phyloP scores from a whole-genome alignment of 108 stramenopile genomes.

The Skeletonema grethae region DNA sequence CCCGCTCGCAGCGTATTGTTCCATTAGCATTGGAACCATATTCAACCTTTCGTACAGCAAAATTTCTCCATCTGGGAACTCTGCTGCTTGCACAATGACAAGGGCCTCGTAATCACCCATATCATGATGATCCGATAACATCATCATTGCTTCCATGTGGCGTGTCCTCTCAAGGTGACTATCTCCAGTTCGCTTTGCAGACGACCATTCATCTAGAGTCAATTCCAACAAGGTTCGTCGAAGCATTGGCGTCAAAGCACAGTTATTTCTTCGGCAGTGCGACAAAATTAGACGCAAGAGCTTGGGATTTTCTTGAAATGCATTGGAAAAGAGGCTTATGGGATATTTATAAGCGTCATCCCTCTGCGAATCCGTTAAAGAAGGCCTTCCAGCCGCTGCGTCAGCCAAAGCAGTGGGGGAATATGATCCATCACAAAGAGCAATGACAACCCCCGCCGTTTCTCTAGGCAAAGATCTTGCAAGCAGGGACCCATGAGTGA shows the following conservation, averaged over 20 bases:
- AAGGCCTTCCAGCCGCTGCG: slow-evolving; percentile 50
- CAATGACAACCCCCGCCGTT: slow-evolving; percentile 82
- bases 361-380: slow-evolving; percentile 10
- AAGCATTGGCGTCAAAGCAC: slow-evolving; percentile 70
- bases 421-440: slow-evolving; percentile 84
- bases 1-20: slow-evolving; percentile 75
- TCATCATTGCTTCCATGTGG: slow-evolving; percentile 76
- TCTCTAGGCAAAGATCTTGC: slow-evolving; percentile 78
- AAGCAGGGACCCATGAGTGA: slow-evolving; percentile 66
- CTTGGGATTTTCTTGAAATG: slow-evolving; percentile 83
- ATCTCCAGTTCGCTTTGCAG: slow-evolving; percentile 75
- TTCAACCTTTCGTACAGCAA: slow-evolving; percentile 81
- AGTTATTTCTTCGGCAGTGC: slow-evolving; percentile 80
- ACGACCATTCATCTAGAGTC: slow-evolving; percentile 86
- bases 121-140: slow-evolving; percentile 53
- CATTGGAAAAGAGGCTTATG: slow-evolving; percentile 76
- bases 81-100: slow-evolving; percentile 79
- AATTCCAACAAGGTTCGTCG: slow-evolving; percentile 78
- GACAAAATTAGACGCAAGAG: slow-evolving; percentile 81
- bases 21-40: slow-evolving; percentile 82
- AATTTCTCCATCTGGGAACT: slow-evolving; percentile 78
- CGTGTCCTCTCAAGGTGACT: slow-evolving; percentile 69
- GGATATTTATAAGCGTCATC: slow-evolving; percentile 66
- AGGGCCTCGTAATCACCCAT: slow-evolving; percentile 86
- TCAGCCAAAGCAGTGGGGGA: slow-evolving; percentile 65